Conservation (phyloP, 2,329 filamentous ascomycete genomes). For the Chaetomium sp. region DNA sequence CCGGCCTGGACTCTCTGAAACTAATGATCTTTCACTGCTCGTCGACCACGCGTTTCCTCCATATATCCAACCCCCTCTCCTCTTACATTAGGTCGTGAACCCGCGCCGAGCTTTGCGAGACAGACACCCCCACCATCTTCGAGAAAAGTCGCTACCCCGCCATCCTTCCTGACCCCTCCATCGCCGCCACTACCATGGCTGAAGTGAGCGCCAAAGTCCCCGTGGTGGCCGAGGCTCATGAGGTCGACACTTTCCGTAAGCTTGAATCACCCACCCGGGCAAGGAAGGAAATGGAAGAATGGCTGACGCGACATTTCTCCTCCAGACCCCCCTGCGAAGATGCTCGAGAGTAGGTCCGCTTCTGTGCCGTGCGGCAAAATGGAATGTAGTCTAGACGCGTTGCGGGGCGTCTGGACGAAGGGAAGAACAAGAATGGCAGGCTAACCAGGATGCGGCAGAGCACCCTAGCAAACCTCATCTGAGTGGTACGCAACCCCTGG, state of each 20-base stretch:
- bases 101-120: background rate
- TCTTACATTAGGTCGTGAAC: background rate
- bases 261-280: slow-evolving; percentile 4
- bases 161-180: slow-evolving; percentile 27
- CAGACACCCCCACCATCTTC: slow-evolving; percentile 1
- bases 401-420: slow-evolving; percentile 30
- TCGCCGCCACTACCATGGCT: slow-evolving; percentile 46
- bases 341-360: slow-evolving; percentile 63
- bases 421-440: slow-evolving; percentile 27
- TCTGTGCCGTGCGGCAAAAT: slow-evolving; percentile 28
- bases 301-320: slow-evolving; percentile 30
- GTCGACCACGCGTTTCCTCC: background rate
- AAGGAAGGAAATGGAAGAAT: background rate
- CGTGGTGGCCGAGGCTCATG: slow-evolving; percentile 74
- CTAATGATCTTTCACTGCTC: slow-evolving; percentile 16
- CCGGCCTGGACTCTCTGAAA: background rate
- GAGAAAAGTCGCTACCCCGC: slow-evolving; percentile 27
- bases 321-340: slow-evolving; percentile 65
- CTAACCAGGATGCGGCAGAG: slow-evolving; percentile 54
- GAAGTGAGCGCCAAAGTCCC: slow-evolving; percentile 51
- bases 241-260: slow-evolving; percentile 74
- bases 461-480: slow-evolving; percentile 71
- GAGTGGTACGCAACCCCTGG: slow-evolving; percentile 51
- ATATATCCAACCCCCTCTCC: background rate
- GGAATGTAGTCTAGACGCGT: background rate